Evolutionary conservation across 1,284 basidiomycete genomes (phyloP).

Genomic region (Meira miltonrushii): DNA sequence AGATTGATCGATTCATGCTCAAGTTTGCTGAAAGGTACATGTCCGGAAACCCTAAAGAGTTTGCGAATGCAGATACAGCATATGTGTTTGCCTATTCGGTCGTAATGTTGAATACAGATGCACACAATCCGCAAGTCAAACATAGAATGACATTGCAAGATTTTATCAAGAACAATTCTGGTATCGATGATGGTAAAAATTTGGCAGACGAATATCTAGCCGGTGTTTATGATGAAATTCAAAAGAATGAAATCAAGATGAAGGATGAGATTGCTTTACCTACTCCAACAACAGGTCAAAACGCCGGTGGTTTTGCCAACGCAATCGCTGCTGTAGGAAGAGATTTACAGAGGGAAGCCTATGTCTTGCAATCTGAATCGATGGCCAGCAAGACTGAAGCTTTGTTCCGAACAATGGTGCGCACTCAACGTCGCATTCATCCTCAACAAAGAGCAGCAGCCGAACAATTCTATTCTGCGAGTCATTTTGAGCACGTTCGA

Average conservation of each 20-base stretch:
- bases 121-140: conserved; percentile 52
- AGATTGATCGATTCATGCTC: conserved; percentile 53
- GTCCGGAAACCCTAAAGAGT: conserved; percentile 44
- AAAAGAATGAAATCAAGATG: conserved; percentile 53
- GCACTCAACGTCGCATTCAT: conserved; percentile 43
- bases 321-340: conserved; percentile 49
- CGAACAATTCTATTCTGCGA: conserved; percentile 50
- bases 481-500: conserved; percentile 51
- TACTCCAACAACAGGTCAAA: conserved; percentile 12
- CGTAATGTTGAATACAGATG: conserved; percentile 53
- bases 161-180: conserved; percentile 52
- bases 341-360: conserved; percentile 49
- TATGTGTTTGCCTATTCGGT: conserved; percentile 53
- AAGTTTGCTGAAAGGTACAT: conserved; percentile 52
- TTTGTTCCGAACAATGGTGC: conserved; percentile 52
- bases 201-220: conserved; percentile 46
- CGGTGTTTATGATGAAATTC: conserved; percentile 48
- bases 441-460: conserved; percentile 44
- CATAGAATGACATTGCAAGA: conserved; percentile 50
- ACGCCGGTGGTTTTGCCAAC: conserved; percentile 32
- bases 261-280: conserved; percentile 40
- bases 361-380: conserved; percentile 48
- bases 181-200: conserved; percentile 48
- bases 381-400: conserved; percentile 53
- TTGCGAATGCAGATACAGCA: conserved; percentile 52